Percentiles rank a stretch among this genome's conserved stretches.
Conservation (phyloP, 345 rosid species). For the Citrus medica region DNA sequence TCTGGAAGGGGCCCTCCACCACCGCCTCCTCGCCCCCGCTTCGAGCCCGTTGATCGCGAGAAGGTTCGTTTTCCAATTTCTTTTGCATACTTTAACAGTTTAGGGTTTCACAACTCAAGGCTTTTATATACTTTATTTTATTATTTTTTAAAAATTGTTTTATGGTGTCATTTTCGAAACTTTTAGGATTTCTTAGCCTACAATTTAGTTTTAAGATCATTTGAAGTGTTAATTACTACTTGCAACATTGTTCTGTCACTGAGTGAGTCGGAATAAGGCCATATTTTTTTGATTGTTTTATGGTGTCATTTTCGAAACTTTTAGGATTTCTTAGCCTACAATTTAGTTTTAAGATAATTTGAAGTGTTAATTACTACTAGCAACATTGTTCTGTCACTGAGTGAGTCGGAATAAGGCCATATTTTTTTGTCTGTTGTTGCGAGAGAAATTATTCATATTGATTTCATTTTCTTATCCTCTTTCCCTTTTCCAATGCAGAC, state of each 20-base stretch:
- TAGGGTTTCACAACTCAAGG: conserved; percentile 23
- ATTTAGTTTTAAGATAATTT: background rate
- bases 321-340: background rate
- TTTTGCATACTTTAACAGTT: background rate
- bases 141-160: background rate
- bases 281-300: background rate
- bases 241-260: background rate
- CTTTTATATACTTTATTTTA: background rate
- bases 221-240: background rate
- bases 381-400: background rate
- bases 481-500: conserved; percentile 46
- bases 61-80: conserved; percentile 41
- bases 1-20: conserved; percentile 57
- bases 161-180: background rate
- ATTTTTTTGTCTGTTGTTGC: background rate
- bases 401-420: background rate
- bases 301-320: background rate
- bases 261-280: background rate
- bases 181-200: background rate
- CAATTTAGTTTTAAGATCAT: background rate
- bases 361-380: background rate
- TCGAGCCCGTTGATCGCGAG: conserved; percentile 80
- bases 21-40: conserved; percentile 51
- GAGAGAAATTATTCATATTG: background rate
- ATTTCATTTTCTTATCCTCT: background rate